Percentiles rank a stretch among this genome's conserved stretches.
phyloP scores from a whole-genome alignment of 106 monocot species.

The Cymbidium sinense region DNA sequence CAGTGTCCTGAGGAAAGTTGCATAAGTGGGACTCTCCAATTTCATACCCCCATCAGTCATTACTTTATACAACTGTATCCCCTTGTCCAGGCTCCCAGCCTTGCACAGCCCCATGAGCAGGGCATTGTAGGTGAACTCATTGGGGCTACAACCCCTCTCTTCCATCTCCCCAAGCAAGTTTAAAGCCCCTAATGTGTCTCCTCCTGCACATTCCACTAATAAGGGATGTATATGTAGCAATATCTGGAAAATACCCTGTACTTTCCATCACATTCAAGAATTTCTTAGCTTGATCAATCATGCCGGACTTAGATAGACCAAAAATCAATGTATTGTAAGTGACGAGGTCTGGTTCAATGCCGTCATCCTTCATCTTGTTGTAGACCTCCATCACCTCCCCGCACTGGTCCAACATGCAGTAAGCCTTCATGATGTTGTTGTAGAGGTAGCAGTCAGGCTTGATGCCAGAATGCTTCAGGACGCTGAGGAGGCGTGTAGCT shows the following conservation, averaged over 20 bases:
- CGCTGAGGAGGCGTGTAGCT: slow-evolving; percentile 49
- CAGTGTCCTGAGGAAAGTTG: slow-evolving; percentile 58
- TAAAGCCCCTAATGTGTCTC: slow-evolving; percentile 59
- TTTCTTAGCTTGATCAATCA: slow-evolving; percentile 61
- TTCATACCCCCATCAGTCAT: slow-evolving; percentile 63
- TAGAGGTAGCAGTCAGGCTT: slow-evolving; percentile 84
- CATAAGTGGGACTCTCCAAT: slow-evolving; percentile 68
- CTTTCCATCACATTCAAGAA: slow-evolving; percentile 63
- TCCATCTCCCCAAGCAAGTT: slow-evolving; percentile 70
- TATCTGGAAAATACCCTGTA: slow-evolving; percentile 61
- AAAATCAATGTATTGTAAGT: slow-evolving; percentile 83
- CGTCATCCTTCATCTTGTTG: slow-evolving; percentile 86
- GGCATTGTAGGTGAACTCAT: slow-evolving; percentile 86
- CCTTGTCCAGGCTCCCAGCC: slow-evolving; percentile 63
- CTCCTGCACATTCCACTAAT: slow-evolving; percentile 95
- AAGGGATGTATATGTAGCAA: slow-evolving; percentile 72
- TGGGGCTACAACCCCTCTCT: slow-evolving; percentile 69
- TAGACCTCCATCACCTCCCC: slow-evolving; percentile 77
- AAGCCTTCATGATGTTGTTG: slow-evolving; percentile 88
- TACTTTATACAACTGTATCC: slow-evolving; percentile 47
- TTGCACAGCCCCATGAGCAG: slow-evolving; percentile 83
- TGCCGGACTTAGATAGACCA: slow-evolving; percentile 80
- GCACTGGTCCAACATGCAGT: slow-evolving; percentile 55
- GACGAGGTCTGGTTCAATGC: slow-evolving; percentile 81
- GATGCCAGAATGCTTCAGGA: slow-evolving; percentile 58